These are phyloP conservation scores for Pterulicium gracile DNA, from an alignment of 1,284 basidiomycete species.

Conservation along the genomic window DNA sequence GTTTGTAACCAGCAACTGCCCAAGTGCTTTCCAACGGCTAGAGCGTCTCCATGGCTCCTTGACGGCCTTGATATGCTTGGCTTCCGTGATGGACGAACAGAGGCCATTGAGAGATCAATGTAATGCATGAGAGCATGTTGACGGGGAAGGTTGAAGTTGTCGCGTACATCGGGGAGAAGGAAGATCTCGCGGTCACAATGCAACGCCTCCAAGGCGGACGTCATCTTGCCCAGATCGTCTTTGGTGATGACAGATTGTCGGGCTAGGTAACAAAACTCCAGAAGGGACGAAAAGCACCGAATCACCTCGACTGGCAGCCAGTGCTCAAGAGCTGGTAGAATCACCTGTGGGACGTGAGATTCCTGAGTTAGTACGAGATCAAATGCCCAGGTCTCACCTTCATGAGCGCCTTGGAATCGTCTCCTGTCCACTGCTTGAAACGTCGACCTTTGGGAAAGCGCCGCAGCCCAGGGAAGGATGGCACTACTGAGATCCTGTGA, in stretches of 20 bases:
- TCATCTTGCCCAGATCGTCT: slow-evolving; percentile 7
- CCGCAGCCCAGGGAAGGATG: no score
- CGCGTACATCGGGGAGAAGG: slow-evolving; percentile 5
- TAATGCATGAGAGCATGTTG: slow-evolving; percentile 13
- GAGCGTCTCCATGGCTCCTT: no score
- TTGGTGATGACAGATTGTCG: slow-evolving; percentile 14
- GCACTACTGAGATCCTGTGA: slow-evolving; percentile 15
- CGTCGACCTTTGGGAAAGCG: slow-evolving; percentile 22
- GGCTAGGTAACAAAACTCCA: slow-evolving; percentile 20
- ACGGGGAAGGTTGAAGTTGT: slow-evolving; percentile 15
- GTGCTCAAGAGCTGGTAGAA: no score
- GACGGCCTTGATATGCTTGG: no score
- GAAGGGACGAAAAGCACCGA: slow-evolving; percentile 11
- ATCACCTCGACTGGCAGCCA: slow-evolving; percentile 7
- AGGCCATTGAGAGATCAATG: no score
- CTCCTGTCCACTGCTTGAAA: slow-evolving; percentile 17
- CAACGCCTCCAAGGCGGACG: neutral
- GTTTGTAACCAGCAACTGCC: no score
- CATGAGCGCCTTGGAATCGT: slow-evolving; percentile 18
- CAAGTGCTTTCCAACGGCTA: no score
- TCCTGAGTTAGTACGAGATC: no score
- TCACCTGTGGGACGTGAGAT: slow-evolving; percentile 16
- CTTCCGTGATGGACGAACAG: no score
- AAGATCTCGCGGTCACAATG: slow-evolving; percentile 6
- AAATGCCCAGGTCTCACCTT: no score